Base-by-base conservation (phyloP, 495 filamentous ascomycete genomes). In the Aspergillus diversus region DNA sequence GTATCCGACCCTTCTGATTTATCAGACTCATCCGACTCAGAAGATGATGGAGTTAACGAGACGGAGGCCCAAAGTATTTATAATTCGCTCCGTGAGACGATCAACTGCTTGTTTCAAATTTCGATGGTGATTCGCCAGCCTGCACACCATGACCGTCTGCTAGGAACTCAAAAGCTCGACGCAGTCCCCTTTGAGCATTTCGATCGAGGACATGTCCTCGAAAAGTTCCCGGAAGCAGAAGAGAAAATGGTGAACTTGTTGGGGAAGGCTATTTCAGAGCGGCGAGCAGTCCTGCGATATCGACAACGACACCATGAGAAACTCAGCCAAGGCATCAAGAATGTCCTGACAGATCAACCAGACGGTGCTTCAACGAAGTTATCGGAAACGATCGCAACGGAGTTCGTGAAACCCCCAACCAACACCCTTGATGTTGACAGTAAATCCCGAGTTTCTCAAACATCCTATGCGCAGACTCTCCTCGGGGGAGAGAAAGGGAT, bases 91-190 rank as follows among this genome's bases (percentile, higher is more conserved):
- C 21, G 21, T 27, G 21, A 27, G 21, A 47, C 7, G 6, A 65
- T 73, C 39, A 61, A 4, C 11, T 49, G 47, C 5, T 60, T 74
- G 3, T 69, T 64, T 57, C 58, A 71, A 12, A 66, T 71, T 32
- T 66, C 72, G 8, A 69, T 74, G 62, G 7, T 63, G 2, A 68
- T 71, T 16, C 66, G 68, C 9, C 64, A 56, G 16, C 72, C 72
- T 9, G 59, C 68, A 4, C 33, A 64, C 7, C 70, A 74, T 31
- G 68, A 71, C 16, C 55, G 61, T 5, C 39, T 73, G 2, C 1
- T 58, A 3, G 50, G 58, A 34, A 57, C 34, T 5, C 16, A 65
- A 0, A 61, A 17, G 13, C 3, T 12, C 5, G 62, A 72, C 43
- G 35, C 11, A 13, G 34, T 9, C 31, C n/a, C 37, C 17, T 51